Evolutionary conservation across 2,329 filamentous ascomycete genomes (phyloP).

Genomic region (Microdochium paspali): DNA sequence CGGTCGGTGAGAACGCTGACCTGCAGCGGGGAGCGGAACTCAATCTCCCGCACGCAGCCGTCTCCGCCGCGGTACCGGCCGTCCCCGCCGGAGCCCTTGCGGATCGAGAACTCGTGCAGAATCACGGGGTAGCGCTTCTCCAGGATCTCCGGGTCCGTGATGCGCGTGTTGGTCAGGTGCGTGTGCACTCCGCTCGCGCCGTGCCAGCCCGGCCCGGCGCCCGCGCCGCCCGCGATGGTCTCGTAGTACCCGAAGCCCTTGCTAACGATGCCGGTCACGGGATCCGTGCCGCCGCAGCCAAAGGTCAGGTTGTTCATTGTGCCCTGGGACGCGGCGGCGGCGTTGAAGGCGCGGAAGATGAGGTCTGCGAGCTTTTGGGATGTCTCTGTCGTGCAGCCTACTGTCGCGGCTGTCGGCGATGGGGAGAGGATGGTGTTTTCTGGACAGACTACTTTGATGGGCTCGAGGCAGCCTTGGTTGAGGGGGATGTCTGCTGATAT

Average conservation of each 20-base stretch:
- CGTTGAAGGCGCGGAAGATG: constrained; percentile 17
- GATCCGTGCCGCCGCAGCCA: constrained; percentile 26
- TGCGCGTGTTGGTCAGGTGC: constrained; percentile 25
- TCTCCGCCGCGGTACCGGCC: constrained; percentile 57
- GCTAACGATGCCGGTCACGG: constrained; percentile 21
- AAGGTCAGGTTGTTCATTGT: constrained; percentile 19
- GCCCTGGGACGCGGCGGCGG: constrained; percentile 15
- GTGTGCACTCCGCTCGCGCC: constrained; percentile 21
- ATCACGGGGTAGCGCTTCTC: constrained; percentile 51
- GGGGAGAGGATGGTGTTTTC: constrained; percentile 17
- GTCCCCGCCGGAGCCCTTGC: constrained; percentile 44
- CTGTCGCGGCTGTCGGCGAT: constrained; percentile 14
- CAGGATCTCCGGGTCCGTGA: constrained; percentile 22
- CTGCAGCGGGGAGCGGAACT: constrained; percentile 60
- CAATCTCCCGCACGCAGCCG: constrained; percentile 61
- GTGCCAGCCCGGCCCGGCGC: constrained; percentile 20
- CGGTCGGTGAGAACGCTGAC: constrained; percentile 63
- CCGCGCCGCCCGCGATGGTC: constrained; percentile 23
- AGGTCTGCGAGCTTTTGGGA: constrained; percentile 19
- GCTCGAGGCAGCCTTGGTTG: constrained; percentile 19
- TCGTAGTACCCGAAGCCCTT: constrained; percentile 22
- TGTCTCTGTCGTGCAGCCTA: constrained; percentile 15
- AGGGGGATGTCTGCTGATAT: constrained; percentile 18
- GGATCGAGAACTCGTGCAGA: constrained; percentile 52
- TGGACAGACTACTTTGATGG: constrained; percentile 14